These are phyloP conservation scores for Chrysoporthe deuterocubensis DNA, from an alignment of 2,329 filamentous ascomycete genomes.

Conservation along the genomic window DNA sequence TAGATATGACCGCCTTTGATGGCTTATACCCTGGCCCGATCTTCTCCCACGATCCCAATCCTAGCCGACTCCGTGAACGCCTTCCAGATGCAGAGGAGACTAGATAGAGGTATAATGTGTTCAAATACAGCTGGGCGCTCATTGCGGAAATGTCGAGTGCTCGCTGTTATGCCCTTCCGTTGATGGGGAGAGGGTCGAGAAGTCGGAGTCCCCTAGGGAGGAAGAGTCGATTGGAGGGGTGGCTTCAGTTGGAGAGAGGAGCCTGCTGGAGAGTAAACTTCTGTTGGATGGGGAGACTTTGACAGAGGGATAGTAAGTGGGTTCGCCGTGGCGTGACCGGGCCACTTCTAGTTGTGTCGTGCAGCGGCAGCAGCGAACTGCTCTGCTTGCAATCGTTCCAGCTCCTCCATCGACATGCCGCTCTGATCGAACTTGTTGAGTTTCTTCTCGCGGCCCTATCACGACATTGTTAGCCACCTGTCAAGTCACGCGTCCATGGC, in stretches of 20 bases:
- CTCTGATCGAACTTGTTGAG: constrained; percentile 96
- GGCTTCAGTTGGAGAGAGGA: too few relatives aligned
- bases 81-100: constrained; percentile 22
- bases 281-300: background rate
- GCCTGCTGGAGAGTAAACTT: background rate
- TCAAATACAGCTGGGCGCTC: background rate
- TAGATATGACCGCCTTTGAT: background rate
- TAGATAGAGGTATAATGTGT: background rate
- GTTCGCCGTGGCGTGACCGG: background rate
- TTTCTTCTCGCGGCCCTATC: constrained; percentile 90
- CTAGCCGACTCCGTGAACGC: constrained; percentile 21
- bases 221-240: too few relatives aligned
- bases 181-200: background rate
- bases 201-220: background rate
- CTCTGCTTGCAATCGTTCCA: constrained; percentile 86
- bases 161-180: background rate
- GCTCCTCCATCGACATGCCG: constrained; percentile 87
- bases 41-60: constrained; percentile 4
- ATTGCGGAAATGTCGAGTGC: background rate
- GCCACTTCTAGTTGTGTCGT: constrained; percentile 60
- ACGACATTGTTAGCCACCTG: constrained; percentile 10
- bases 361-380: constrained; percentile 83
- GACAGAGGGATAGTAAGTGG: background rate
- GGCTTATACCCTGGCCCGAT: background rate
- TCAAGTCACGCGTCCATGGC: background rate